phyloP scores from a whole-genome alignment of 1,139 yeast species.

The Candida sanyaensis region DNA sequence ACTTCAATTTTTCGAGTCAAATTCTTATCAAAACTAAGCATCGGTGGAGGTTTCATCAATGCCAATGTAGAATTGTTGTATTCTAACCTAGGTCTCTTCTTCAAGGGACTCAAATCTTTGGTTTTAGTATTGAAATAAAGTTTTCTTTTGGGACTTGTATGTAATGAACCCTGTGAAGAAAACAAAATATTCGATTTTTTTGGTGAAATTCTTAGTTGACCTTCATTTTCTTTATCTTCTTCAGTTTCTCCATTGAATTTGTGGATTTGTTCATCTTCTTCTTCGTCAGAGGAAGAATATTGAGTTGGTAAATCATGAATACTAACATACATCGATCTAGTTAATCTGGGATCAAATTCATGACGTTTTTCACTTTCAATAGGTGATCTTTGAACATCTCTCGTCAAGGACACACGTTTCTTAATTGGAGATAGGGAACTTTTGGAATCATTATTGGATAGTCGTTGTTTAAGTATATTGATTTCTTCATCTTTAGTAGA shows the following conservation, averaged over 20 bases:
- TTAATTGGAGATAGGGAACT: conserved; percentile 10
- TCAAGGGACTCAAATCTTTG: conserved; percentile 7
- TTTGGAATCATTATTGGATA: not conserved
- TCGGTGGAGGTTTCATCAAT: not conserved
- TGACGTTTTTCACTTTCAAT: not conserved
- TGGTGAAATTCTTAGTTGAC: not conserved
- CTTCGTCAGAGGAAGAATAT: conserved; percentile 17
- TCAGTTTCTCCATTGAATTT: not conserved
- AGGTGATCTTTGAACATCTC: not conserved
- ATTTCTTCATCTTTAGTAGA: conserved; percentile 8
- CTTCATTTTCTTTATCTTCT: not conserved
- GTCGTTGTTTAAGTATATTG: not conserved
- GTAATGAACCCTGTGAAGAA: conserved; percentile 7
- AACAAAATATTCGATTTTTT: not conserved
- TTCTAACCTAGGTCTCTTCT: conserved; percentile 1
- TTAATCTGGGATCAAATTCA: conserved; percentile 5
- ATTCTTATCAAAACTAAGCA: not conserved
- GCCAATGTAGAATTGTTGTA: not conserved
- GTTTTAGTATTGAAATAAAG: not conserved
- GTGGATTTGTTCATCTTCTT: conserved; percentile 3
- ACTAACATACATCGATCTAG: conserved; percentile 10
- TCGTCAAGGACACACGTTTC: conserved; percentile 2
- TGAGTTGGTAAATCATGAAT: conserved; percentile 18
- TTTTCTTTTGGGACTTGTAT: conserved; percentile 10
- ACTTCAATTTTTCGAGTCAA: not conserved